Evolutionary conservation across 1,139 yeast species (phyloP).

Genomic region (Entelexis sorbosivorans): DNA sequence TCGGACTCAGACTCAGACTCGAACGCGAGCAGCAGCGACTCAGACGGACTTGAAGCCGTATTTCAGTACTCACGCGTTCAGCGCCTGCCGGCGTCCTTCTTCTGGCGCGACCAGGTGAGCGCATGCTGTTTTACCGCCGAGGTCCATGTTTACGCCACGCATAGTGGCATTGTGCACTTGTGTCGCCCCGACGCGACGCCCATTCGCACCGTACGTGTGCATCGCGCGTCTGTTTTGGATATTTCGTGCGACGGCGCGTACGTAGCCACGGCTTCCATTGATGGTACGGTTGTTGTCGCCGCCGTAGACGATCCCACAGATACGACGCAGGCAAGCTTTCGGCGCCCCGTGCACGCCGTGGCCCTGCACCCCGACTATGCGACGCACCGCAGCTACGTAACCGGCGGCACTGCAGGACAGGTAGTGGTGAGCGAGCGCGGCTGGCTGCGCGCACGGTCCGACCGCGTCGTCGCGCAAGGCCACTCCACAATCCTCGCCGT

Average conservation of each 20-base stretch:
- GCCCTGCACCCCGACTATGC: conserved; percentile 62
- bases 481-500: conserved; percentile 67
- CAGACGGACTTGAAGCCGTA: conserved; percentile 20
- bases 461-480: conserved; percentile 48
- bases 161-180: conserved; percentile 70
- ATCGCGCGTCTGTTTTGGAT: conserved; percentile 70
- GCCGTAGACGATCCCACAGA: conserved; percentile 52
- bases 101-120: conserved; percentile 67
- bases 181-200: conserved; percentile 47
- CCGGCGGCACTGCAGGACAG: conserved; percentile 89
- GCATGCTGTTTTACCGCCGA: conserved; percentile 48
- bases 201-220: conserved; percentile 68
- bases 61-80: conserved; percentile 22
- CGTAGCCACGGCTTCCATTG: conserved; percentile 83
- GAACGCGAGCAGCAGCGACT: conserved; percentile 9
- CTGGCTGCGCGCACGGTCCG: conserved; percentile 79
- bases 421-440: conserved; percentile 62
- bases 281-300: conserved; percentile 82
- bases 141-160: conserved; percentile 73
- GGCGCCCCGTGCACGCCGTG: conserved; percentile 80
- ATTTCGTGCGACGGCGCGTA: conserved; percentile 38
- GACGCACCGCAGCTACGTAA: conserved; percentile 52
- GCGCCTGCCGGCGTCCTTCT: conserved; percentile 34
- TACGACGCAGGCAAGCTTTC: conserved; percentile 66
- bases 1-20: not conserved